Evolutionary conservation across 2,329 filamentous ascomycete species (phyloP), one percentile per base, ranked within the genome.

Genomic region (Coleophoma eucalyptorum): DNA sequence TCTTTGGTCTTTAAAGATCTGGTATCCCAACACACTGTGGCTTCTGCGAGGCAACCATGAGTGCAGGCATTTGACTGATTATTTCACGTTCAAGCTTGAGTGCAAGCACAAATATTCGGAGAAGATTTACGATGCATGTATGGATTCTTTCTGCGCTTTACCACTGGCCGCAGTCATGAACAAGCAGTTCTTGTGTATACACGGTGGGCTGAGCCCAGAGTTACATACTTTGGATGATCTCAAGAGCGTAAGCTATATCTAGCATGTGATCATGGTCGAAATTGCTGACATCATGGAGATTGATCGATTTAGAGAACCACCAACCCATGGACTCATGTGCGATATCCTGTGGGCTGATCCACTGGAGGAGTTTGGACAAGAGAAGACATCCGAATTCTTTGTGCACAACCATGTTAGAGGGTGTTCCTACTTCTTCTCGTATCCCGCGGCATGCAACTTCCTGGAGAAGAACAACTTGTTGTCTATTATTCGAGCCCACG

Each of bases 61-160:
- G 74, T 99, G 94, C 72, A 87, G 94, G 65, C 94, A 99, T 76
- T 81, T 99, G 80, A 99, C 94, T 51, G 94, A 99, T 69, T 99
- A 99, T 79, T 99, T 99, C 75, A 99, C 94, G 55, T 99, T 99
- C 79, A 97, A 99, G 79, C 85, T 99, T 52, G 94, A 99, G 72
- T 99, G 94, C 80, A 97, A 96, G 77, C 94, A 99, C 82, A 99
- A 99, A 72, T 99, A 99, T 74, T 96, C 90, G 33, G 94, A 97
- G 74, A 82, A 82, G 57, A 82, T 99, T 53, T 99, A 99, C 69
- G 93, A 99, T 66, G 93, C 94, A 51, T 97, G 94, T 75, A 96
- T 97, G 84, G 93, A 99, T 59, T 95, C 94, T 0, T 99, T 99
- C 79, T 99, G 94, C 75, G 81, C 87, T 57, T 76, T 99, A 57